Evolutionary conservation across 1,139 yeast species (phyloP), one percentile per base, ranked within the genome.

Genomic region (Blastobotrys arbuscula): DNA sequence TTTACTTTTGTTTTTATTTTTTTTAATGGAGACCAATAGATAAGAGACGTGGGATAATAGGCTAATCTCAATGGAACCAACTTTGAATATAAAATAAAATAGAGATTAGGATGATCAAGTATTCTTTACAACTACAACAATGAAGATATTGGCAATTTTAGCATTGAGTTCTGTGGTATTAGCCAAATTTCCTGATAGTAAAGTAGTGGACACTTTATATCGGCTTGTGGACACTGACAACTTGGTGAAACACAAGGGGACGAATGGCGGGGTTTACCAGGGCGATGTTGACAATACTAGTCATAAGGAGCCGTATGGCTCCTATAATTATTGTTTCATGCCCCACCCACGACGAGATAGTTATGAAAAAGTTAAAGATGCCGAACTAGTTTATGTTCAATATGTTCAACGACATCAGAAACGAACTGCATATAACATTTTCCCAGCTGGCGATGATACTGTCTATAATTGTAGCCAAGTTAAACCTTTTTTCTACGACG

Each of bases 241-340:
- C 21, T 24, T 45, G 10, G 3, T 39, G 21, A 16, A 16, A 2
- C 39, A 31, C 28, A 23, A 39, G 8, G 48, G 44, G 2, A 45
- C 39, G 20, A 45, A 34, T 21, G 48, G 48, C 6, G 48, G 48
- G 6, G 8, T 39, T 7, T 24, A 13, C 34, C 2, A 23, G 5
- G 48, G 48, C n/a, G 44, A 33, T 8, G 30, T 34, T 16, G n/a
- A 31, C 8, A 21, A 39, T n/a, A 45, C 48, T 12, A n/a, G 9
- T 12, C 44, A 31, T 13, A 13, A 23, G 34, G 19, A 39, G 28
- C 44, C 50, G 10, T 62, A 63, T 36, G 70, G 71, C 26, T 57
- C 55, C 8, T 70, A 70, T 57, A 65, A 70, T 59, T 70, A 69
- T 56, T 70, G 74, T 54, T 65, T 65, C 53, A 70, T 70, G 74